Evolutionary conservation across 345 rosid species (phyloP).

Genomic region (Arabis hirsuta): DNA sequence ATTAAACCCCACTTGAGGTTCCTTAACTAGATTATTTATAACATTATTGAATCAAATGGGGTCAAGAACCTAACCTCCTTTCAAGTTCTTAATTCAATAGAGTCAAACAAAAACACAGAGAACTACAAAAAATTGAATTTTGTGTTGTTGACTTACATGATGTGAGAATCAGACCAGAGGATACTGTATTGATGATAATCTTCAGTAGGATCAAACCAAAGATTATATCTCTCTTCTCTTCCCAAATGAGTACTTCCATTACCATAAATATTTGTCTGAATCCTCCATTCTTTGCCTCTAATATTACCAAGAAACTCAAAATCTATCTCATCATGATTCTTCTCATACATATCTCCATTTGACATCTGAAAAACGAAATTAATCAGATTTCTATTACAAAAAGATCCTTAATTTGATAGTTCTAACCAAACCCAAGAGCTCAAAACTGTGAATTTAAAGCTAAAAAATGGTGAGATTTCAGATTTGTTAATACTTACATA

Average conservation of each 20-base stretch:
- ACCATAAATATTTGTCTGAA: constrained; percentile 94
- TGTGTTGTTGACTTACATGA: constrained; percentile 57
- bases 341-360: constrained; percentile 89
- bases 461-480: background rate
- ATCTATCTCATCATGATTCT: constrained; percentile 97
- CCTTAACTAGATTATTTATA: constrained; percentile 34
- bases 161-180: constrained; percentile 91
- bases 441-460: constrained; percentile 4
- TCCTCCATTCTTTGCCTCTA: constrained; percentile 98
- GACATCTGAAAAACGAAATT: constrained; percentile 66
- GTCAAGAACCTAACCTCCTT: constrained; percentile 26
- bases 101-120: no score
- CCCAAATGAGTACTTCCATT: constrained; percentile 90
- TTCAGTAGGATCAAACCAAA: constrained; percentile 98
- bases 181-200: constrained; percentile 91
- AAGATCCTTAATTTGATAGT: background rate
- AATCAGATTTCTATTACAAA: background rate
- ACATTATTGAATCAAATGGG: constrained; percentile 36
- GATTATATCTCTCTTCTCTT: constrained; percentile 93
- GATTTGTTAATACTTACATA: constrained; percentile 61
- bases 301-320: constrained; percentile 98
- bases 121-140: no score
- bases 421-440: background rate
- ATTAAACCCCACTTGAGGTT: constrained; percentile 36
- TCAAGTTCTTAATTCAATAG: no score